Evolutionary conservation across 2,329 filamentous ascomycete genomes (phyloP), one percentile per base, ranked within the genome.

Genomic region (Talaromyces amestolkiae): DNA sequence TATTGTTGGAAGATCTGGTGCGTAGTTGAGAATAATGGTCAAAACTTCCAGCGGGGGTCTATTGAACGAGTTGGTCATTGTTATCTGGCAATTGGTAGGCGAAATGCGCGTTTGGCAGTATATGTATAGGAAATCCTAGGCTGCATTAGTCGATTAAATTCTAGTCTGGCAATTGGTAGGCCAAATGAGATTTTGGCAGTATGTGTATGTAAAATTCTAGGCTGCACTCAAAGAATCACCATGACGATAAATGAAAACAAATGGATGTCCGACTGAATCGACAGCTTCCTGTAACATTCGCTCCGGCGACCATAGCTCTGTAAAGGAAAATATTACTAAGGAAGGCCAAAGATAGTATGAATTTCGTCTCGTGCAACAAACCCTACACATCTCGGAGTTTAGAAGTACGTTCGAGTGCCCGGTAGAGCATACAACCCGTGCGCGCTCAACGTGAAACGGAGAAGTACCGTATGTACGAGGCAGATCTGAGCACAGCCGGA

Each of bases 1-100:
- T 59, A 64, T 64, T 37, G 54, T 59, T 59, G 62, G 19, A 27
- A 64, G 54, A 35, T 64, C 54, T 10, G 54, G 43, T 10, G 54
- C 33, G 53, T 51, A 53, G 39, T 43, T 8, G 19, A 64, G 45
- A 37, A 64, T 59, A 24, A 7, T 64, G 2, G 27, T 53, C 54
- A 33, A 33, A 9, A 59, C 54, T 27, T 64, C 62, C 22, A 59
- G 62, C 31, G 62, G 54, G 59, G 59, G 33, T 33, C 39, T 22
- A 59, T 41, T 51, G 43, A 59, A 59, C 43, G 54, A 49, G 24
- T 13, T 13, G 1, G 35, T 13, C 35, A 37, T 37, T 37, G 2
- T 37, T 11, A 2, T 11, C 35, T 37, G 35, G 35, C 1, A 11
- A 37, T 13, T 37, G 1, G 13, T 13, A 5, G 13, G 35, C 8